These are phyloP conservation scores for Calonectria henricotiae DNA, from an alignment of 2,329 filamentous ascomycete genomes.

Conservation along the genomic window DNA sequence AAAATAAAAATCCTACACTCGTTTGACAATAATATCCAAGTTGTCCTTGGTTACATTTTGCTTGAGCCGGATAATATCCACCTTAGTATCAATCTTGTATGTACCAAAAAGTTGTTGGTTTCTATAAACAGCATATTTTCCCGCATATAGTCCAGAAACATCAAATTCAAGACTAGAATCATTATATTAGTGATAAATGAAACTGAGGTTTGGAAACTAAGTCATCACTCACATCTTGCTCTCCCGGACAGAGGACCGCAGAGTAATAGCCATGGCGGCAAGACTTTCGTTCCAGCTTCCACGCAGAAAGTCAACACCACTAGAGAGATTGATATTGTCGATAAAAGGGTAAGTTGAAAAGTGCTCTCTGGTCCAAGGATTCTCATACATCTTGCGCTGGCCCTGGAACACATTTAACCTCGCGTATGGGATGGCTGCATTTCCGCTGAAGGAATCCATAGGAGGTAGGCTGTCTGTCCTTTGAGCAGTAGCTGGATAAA, in stretches of 20 bases:
- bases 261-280: neutral
- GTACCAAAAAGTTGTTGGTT: neutral
- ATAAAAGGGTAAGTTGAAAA: neutral
- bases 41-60: neutral
- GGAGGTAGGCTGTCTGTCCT: neutral
- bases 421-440: neutral
- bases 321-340: neutral
- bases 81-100: neutral
- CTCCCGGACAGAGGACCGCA: neutral
- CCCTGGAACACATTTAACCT: neutral
- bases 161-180: neutral
- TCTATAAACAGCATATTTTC: neutral
- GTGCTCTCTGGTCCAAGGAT: neutral
- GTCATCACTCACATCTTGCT: neutral
- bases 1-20: neutral
- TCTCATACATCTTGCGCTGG: neutral
- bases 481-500: neutral
- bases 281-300: constrained; percentile 2
- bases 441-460: neutral
- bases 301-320: neutral
- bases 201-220: neutral
- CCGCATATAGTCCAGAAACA: neutral
- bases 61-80: neutral
- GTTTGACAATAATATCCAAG: neutral
- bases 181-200: neutral